Evolutionary conservation across 345 rosid genomes (phyloP), one percentile per base, ranked within the genome.

Genomic region (Eucalyptus albens): DNA sequence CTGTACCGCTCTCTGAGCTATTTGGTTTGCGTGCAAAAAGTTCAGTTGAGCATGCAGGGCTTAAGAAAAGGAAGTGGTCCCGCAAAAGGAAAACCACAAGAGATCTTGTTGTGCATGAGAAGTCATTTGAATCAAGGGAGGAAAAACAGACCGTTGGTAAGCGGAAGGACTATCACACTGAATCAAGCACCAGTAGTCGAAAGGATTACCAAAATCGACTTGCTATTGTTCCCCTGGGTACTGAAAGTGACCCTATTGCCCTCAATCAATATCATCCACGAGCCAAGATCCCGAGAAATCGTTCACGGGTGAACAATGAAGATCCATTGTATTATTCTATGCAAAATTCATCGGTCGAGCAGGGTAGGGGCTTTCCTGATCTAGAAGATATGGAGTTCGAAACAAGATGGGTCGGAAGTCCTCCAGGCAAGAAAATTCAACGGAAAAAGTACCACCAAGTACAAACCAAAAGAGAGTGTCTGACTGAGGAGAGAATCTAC

Each of bases 1-100:
- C 89, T 88, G 81, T 96, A 89, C 98, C 99, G 3, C 90, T 95
- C 27, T 90, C 97, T 42, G 86, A n/a, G 87, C 90, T 95, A 33
- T 86, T 94, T 86, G 89, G 92, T 65, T 87, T 53, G 67, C 88
- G 82, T 47, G 56, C 87, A 87, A 91, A 90, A 88, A 82, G 86
- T 89, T 85, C 51, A 49, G 15, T 40, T 77, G 83, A 77, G 29
- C 27, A 37, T 40, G 83, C 47, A 77, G 47, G 47, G 47, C 24
- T 40, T 77, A 77, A 77, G 83, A 77, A 24, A 40, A 77, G 83
- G 83, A 77, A 40, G 15, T 77, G 83, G 83, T 50, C 88, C 47
- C 65, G 40, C n/a, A 89, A 92, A 89, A 80, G 80, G 15, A 85
- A 91, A 29, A 26, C 85, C 42, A 11, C 72, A 14, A 93, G 86